These are phyloP conservation scores for Nemania sp. DNA, from an alignment of 2,329 filamentous ascomycete genomes.

Conservation along the genomic window DNA sequence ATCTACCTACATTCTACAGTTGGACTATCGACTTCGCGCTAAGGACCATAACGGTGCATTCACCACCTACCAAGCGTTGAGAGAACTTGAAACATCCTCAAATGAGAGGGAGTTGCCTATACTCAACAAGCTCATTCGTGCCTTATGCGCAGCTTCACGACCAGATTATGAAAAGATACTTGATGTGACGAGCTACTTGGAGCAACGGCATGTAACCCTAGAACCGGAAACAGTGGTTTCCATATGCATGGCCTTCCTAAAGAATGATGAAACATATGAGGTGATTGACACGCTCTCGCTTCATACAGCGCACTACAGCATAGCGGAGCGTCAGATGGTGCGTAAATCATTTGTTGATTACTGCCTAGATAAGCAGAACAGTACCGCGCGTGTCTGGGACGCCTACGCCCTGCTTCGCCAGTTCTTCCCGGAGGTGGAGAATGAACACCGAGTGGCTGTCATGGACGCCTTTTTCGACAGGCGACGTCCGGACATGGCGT, in stretches of 20 bases:
- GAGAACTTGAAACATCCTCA: constrained; percentile 64
- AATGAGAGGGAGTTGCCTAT: constrained; percentile 70
- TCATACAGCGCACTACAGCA: constrained; percentile 77
- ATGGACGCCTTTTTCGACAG: constrained; percentile 88
- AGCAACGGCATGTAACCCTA: constrained; percentile 75
- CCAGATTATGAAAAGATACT: constrained; percentile 78
- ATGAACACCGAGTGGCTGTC: constrained; percentile 73
- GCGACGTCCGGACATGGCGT: constrained; percentile 84
- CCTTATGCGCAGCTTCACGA: constrained; percentile 70
- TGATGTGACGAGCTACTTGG: constrained; percentile 77
- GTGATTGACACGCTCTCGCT: constrained; percentile 85
- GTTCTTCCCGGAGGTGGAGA: constrained; percentile 74
- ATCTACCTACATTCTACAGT: constrained; percentile 77
- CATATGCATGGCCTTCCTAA: constrained; percentile 79
- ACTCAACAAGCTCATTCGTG: constrained; percentile 78
- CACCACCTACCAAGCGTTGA: constrained; percentile 72
- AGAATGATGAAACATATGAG: constrained; percentile 80
- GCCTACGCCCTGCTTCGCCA: constrained; percentile 74
- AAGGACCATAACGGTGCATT: constrained; percentile 78
- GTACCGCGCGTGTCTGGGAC: constrained; percentile 73
- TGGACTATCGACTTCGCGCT: constrained; percentile 80
- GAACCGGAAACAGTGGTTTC: constrained; percentile 80
- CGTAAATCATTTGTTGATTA: constrained; percentile 75
- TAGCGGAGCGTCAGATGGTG: constrained; percentile 75
- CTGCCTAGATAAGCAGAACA: constrained; percentile 71